Conservation (phyloP, 2,329 filamentous ascomycete genomes). For the Fragosphaeria purpurea region DNA sequence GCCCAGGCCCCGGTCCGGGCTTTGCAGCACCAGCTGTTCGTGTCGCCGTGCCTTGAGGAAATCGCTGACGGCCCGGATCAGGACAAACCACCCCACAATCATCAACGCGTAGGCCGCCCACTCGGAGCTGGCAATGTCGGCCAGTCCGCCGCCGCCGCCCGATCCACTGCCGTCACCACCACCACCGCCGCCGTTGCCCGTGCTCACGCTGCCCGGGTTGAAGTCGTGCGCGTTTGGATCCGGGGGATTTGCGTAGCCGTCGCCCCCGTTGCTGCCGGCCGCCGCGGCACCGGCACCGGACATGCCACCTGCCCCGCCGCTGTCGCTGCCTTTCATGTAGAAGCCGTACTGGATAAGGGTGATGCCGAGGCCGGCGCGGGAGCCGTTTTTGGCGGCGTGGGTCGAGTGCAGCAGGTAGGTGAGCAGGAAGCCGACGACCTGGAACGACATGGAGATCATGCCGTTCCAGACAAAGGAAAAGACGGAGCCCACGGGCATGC, state of each 20-base stretch:
- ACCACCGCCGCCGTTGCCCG: slow-evolving; percentile 21
- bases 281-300: slow-evolving; percentile 26
- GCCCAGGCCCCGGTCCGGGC: slow-evolving; percentile 76
- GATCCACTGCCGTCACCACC: slow-evolving; percentile 22
- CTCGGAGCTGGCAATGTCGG: slow-evolving; percentile 62
- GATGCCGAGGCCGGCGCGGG: slow-evolving; percentile 84
- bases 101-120: slow-evolving; percentile 90
- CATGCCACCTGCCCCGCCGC: slow-evolving; percentile 21
- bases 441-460: slow-evolving; percentile 97
- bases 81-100: slow-evolving; percentile 96
- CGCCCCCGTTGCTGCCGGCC: slow-evolving; percentile 30
- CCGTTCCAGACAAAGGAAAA: slow-evolving; percentile 87
- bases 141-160: slow-evolving; percentile 27
- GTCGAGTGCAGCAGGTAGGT: slow-evolving; percentile 97
- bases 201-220: slow-evolving; percentile 58
- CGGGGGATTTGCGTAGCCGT: slow-evolving; percentile 58
- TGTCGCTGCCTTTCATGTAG: slow-evolving; percentile 65
- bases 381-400: slow-evolving; percentile 95
- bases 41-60: slow-evolving; percentile 81
- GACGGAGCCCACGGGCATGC: slow-evolving; percentile 79
- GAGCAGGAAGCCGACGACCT: slow-evolving; percentile 91
- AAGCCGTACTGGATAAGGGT: slow-evolving; percentile 96
- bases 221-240: slow-evolving; percentile 91
- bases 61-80: slow-evolving; percentile 88
- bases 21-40: slow-evolving; percentile 86